These are phyloP conservation scores for Colletotrichum higginsianum DNA, from an alignment of 2,329 filamentous ascomycete species.

Conservation along the genomic window DNA sequence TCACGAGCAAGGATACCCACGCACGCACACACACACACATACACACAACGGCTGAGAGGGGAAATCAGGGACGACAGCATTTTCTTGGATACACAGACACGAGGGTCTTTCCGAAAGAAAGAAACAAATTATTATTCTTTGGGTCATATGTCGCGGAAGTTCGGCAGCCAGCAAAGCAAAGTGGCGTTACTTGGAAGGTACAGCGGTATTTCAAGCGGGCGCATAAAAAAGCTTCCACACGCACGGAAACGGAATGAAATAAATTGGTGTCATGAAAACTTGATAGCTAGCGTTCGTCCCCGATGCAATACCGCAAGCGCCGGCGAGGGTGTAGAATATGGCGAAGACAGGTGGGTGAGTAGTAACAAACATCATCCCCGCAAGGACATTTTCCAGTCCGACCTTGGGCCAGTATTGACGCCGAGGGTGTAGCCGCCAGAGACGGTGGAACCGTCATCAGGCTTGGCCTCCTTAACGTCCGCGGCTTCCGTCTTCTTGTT, in stretches of 20 bases:
- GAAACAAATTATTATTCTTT: no score
- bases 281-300: neutral
- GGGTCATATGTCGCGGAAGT: neutral
- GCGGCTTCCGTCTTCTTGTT: conserved; percentile 20
- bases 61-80: conserved; percentile 17
- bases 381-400: conserved; percentile 46
- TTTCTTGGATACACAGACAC: neutral
- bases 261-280: conserved; percentile 16
- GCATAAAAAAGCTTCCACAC: neutral
- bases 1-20: conserved; percentile 37
- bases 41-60: conserved; percentile 19
- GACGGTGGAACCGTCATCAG: conserved; percentile 38
- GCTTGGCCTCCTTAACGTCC: conserved; percentile 24
- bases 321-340: neutral
- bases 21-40: conserved; percentile 15
- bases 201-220: no score
- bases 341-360: neutral
- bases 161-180: conserved; percentile 7
- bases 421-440: conserved; percentile 43
- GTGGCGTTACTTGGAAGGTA: neutral
- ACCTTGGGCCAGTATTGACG: conserved; percentile 28
- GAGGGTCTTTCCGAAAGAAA: neutral
- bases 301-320: neutral
- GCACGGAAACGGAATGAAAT: neutral
- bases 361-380: conserved; percentile 11